Percentiles rank a stretch among this genome's conserved stretches.
phyloP scores from a whole-genome alignment of 2,329 filamentous ascomycete species.

The Fusarium sp. region DNA sequence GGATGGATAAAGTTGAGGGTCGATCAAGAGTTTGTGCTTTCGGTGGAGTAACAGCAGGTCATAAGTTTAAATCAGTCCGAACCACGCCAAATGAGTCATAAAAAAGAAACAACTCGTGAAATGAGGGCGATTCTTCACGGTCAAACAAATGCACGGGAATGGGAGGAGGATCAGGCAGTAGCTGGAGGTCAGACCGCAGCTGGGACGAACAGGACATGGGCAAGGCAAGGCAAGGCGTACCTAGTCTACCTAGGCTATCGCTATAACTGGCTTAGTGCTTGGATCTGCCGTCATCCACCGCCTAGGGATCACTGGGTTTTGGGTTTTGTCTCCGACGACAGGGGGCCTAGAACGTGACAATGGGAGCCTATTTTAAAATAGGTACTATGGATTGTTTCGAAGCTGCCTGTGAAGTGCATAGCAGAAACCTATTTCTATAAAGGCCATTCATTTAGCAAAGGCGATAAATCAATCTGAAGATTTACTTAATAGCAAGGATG shows the following conservation, averaged over 20 bases:
- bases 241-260: slow-evolving; percentile 18
- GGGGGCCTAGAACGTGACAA: slow-evolving; percentile 1
- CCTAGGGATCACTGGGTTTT: slow-evolving; percentile 28
- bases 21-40: not conserved
- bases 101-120: slow-evolving; percentile 29
- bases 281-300: slow-evolving; percentile 42
- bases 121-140: slow-evolving; percentile 17
- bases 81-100: slow-evolving; percentile 36
- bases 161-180: slow-evolving; percentile 44
- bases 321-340: slow-evolving; percentile 22
- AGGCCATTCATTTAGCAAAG: not conserved
- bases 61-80: slow-evolving; percentile 17
- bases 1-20: slow-evolving; percentile 3
- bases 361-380: not conserved
- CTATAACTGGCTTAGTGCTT: slow-evolving; percentile 34
- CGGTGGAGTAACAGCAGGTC: slow-evolving; percentile 8
- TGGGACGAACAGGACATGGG: slow-evolving; percentile 31
- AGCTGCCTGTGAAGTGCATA: not conserved
- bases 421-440: not conserved
- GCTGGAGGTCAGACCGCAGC: slow-evolving; percentile 43
- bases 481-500: not conserved
- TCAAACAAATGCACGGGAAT: slow-evolving; percentile 27
- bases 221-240: slow-evolving; percentile 33
- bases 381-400: not conserved
- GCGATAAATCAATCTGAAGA: not conserved